Evolutionary conservation across 2,329 filamentous ascomycete species (phyloP).

Genomic region (Plenodomus biglobosus): DNA sequence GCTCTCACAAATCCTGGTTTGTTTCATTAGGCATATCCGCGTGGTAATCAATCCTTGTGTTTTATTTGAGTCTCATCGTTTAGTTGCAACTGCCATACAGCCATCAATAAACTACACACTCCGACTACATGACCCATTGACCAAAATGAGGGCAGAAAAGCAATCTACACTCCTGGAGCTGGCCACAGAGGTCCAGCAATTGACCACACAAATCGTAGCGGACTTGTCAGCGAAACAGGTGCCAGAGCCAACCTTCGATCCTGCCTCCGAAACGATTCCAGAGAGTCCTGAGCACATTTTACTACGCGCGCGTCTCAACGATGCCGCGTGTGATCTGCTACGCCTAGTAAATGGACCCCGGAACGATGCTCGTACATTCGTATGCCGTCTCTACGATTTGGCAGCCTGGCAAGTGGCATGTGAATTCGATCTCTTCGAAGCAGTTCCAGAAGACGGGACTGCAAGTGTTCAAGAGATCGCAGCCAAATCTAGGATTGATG

Average conservation of each 20-base stretch:
- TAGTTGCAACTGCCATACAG: not conserved
- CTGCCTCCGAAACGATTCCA: conserved; percentile 7
- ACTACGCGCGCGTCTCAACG: conserved; percentile 18
- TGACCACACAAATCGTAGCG: conserved; percentile 12
- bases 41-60: too few relatives aligned
- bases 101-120: not conserved
- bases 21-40: too few relatives aligned
- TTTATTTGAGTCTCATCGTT: too few relatives aligned
- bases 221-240: conserved; percentile 10
- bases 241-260: conserved; percentile 16
- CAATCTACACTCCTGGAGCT: conserved; percentile 14
- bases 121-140: not conserved
- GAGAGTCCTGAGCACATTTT: conserved; percentile 11
- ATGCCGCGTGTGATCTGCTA: conserved; percentile 17
- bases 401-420: conserved; percentile 25
- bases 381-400: conserved; percentile 19
- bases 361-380: conserved; percentile 14
- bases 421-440: conserved; percentile 20
- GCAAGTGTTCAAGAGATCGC: conserved; percentile 14
- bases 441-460: conserved; percentile 11
- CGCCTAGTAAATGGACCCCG: conserved; percentile 27
- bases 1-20: too few relatives aligned
- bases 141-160: conserved; percentile 7
- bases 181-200: conserved; percentile 12
- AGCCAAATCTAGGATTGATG: conserved; percentile 14